Evolutionary conservation across 2,329 filamentous ascomycete species (phyloP).

Genomic region (Neofusicoccum sp.): DNA sequence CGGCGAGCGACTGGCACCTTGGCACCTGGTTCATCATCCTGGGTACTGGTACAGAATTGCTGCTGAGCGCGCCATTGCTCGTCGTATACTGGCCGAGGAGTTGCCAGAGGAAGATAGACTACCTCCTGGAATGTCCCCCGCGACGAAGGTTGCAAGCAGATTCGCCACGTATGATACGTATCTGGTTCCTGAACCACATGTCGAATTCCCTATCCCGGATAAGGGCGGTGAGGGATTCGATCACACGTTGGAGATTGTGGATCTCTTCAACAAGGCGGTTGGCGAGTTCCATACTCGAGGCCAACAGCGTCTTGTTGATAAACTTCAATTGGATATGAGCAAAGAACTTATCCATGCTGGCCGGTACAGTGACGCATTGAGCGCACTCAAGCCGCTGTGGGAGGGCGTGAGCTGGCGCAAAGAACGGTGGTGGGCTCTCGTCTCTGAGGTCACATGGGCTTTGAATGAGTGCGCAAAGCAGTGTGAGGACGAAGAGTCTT

Average conservation of each 20-base stretch:
- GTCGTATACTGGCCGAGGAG: constrained; percentile 52
- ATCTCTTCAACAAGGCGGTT: constrained; percentile 48
- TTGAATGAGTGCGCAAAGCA: constrained; percentile 54
- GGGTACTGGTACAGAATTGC: constrained; percentile 61
- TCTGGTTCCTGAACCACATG: constrained; percentile 57
- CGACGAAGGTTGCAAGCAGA: constrained; percentile 54
- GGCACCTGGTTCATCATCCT: constrained; percentile 60
- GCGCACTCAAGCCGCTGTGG: constrained; percentile 55
- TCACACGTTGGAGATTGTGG: constrained; percentile 51
- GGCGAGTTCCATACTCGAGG: constrained; percentile 52
- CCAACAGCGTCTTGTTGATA: constrained; percentile 56
- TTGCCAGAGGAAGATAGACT: constrained; percentile 60
- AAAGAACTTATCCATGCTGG: constrained; percentile 52
- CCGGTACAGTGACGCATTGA: constrained; percentile 51
- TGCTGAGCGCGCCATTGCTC: constrained; percentile 50
- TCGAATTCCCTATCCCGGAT: constrained; percentile 50
- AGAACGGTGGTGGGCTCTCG: constrained; percentile 59
- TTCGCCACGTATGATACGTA: constrained; percentile 59
- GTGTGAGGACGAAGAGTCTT: constrained; percentile 46
- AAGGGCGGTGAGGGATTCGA: constrained; percentile 44
- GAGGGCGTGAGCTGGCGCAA: constrained; percentile 56
- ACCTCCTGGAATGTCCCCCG: constrained; percentile 55
- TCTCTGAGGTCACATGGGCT: constrained; percentile 53
- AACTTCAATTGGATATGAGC: constrained; percentile 54
- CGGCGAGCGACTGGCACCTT: constrained; percentile 54